These are phyloP conservation scores for Pisolithus thermaeus DNA, from an alignment of 1,284 basidiomycete genomes.

Conservation along the genomic window DNA sequence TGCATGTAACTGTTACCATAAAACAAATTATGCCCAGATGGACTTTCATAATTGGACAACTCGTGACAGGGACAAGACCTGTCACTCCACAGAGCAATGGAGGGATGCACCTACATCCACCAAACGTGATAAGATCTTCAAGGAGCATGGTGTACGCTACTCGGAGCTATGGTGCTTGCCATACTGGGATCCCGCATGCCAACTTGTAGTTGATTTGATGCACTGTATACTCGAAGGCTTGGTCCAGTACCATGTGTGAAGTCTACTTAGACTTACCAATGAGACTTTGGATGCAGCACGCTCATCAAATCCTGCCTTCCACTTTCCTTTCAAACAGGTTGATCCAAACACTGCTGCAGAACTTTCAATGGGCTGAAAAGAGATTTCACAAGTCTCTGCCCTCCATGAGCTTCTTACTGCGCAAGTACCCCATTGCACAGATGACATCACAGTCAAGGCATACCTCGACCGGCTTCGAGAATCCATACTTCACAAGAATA, in stretches of 20 bases:
- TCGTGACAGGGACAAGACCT: conserved; percentile 2
- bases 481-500: conserved; percentile 3
- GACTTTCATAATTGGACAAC: conserved; percentile 11
- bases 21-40: conserved; percentile 2
- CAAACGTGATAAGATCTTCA: conserved; percentile 8
- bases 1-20: conserved; percentile 3
- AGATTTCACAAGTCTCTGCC: conserved; percentile 1
- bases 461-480: conserved; percentile 2
- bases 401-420: conserved; percentile 2
- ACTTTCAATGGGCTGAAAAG: conserved; percentile 1
- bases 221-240: conserved; percentile 16
- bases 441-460: neutral
- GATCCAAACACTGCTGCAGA: neutral
- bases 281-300: neutral
- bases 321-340: neutral
- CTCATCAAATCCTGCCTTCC: conserved; percentile 1
- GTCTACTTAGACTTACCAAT: conserved; percentile 1
- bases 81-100: conserved; percentile 6
- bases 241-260: conserved; percentile 3
- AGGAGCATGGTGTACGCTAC: conserved; percentile 9
- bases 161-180: conserved; percentile 12
- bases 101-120: conserved; percentile 2
- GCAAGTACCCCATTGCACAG: neutral
- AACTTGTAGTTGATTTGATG: conserved; percentile 17
- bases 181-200: conserved; percentile 14